phyloP scores from a whole-genome alignment of 2,329 filamentous ascomycete species.

The Stagonosporopsis tanaceti region DNA sequence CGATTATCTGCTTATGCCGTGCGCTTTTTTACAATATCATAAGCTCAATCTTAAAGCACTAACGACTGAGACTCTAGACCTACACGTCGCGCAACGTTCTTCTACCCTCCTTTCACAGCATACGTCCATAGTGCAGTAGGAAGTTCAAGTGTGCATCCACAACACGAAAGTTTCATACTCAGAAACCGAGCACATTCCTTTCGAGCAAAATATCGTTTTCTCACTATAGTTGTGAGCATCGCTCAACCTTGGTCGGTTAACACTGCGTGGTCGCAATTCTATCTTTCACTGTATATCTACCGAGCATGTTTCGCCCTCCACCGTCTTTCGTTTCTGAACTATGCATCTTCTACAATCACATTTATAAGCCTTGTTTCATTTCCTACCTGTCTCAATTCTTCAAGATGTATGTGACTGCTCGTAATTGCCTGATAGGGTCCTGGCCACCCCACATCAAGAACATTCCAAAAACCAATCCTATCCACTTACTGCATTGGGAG shows the following conservation, averaged over 20 bases:
- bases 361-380: not conserved
- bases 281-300: not conserved
- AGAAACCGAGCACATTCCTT: too few species aligned
- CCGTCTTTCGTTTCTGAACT: not conserved
- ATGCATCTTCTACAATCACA: too few species aligned
- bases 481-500: not conserved
- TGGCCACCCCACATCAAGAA: not conserved
- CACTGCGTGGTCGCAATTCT: not conserved
- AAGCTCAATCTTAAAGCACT: too few species aligned
- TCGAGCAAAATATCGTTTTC: too few species aligned
- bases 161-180: not conserved
- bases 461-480: not conserved
- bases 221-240: too few species aligned
- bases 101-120: not conserved
- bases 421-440: not conserved
- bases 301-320: not conserved
- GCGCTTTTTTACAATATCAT: too few species aligned
- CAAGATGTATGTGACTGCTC: not conserved
- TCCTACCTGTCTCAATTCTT: not conserved
- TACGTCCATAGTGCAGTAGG: not conserved
- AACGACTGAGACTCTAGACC: too few species aligned
- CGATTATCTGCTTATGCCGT: not conserved
- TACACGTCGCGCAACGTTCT: not conserved
- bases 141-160: not conserved
- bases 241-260: too few species aligned